A percentile compares a stretch with the other conserved stretches of the same genome.
These are phyloP conservation scores for Penicillium salamii DNA, from an alignment of 495 filamentous ascomycete genomes.

Conservation along the genomic window DNA sequence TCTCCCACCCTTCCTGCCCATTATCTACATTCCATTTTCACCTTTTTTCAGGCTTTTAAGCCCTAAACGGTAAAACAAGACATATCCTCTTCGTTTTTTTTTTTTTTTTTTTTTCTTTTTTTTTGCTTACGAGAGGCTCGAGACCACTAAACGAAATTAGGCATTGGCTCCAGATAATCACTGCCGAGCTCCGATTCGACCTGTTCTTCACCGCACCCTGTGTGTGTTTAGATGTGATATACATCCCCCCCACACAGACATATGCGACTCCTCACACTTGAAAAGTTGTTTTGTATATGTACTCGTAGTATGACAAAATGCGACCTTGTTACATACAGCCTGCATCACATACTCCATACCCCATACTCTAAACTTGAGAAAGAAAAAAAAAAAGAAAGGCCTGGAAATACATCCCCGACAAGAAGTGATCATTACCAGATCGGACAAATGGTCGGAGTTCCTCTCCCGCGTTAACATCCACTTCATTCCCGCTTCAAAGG, in stretches of 20 bases:
- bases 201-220: constrained; percentile 2
- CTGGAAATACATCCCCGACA: constrained; percentile 1
- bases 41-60: too few species aligned
- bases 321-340: not conserved
- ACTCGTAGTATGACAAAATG: not conserved
- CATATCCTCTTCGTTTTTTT: too few species aligned
- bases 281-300: too few species aligned
- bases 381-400: not conserved
- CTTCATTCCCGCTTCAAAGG: not conserved
- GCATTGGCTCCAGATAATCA: constrained; percentile 1
- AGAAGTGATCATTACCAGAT: constrained; percentile 6
- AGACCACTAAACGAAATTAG: not conserved
- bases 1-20: too few species aligned
- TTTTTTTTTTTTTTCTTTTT: too few species aligned
- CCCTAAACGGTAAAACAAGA: too few species aligned
- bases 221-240: constrained; percentile 6
- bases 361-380: not conserved
- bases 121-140: constrained; percentile 3
- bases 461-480: not conserved
- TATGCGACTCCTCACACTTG: not conserved
- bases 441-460: constrained; percentile 1
- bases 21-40: too few species aligned
- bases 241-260: constrained; percentile 1
- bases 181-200: not conserved
- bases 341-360: not conserved